A percentile compares a stretch with the other conserved stretches of the same genome.
Evolutionary conservation across 495 filamentous ascomycete species (phyloP).

Genomic region (Aspergillus mulundensis): DNA sequence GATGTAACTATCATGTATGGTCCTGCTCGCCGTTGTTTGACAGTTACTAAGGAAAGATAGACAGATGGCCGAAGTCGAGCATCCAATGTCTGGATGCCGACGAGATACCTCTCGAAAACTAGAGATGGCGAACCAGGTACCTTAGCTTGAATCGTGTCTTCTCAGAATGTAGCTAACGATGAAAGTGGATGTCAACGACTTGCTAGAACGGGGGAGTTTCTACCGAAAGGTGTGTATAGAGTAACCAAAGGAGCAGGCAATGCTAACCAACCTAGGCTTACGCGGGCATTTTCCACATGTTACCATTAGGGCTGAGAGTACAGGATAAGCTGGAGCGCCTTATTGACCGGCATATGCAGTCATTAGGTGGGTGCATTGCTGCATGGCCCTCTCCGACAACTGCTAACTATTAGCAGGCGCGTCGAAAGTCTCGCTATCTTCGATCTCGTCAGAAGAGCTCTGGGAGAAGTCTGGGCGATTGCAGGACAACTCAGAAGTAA

Average conservation of each 20-base stretch:
- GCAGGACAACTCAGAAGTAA: slow-evolving; percentile 57
- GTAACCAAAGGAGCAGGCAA: background rate
- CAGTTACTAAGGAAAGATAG: slow-evolving; percentile 20
- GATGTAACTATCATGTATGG: slow-evolving; percentile 25
- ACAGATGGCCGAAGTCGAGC: slow-evolving; percentile 58
- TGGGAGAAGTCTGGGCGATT: slow-evolving; percentile 71
- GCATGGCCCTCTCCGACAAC: background rate
- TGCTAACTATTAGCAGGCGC: slow-evolving; percentile 55
- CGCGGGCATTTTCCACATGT: slow-evolving; percentile 86
- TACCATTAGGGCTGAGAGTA: slow-evolving; percentile 84
- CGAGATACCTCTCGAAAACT: slow-evolving; percentile 62
- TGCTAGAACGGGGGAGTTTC: slow-evolving; percentile 74
- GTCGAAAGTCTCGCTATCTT: slow-evolving; percentile 82
- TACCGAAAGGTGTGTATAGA: slow-evolving; percentile 59
- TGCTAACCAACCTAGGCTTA: slow-evolving; percentile 52
- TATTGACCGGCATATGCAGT: slow-evolving; percentile 85
- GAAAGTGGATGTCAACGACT: slow-evolving; percentile 63
- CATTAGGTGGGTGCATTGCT: slow-evolving; percentile 52
- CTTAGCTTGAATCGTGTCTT: background rate
- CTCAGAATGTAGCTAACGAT: background rate
- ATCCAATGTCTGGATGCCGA: slow-evolving; percentile 74
- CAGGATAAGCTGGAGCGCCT: slow-evolving; percentile 83
- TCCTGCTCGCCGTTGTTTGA: background rate
- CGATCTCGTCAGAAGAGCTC: slow-evolving; percentile 77
- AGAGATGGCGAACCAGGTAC: slow-evolving; percentile 41